Conservation (phyloP, 2,329 filamentous ascomycete species). For the Rhinocladiella mackenziei region DNA sequence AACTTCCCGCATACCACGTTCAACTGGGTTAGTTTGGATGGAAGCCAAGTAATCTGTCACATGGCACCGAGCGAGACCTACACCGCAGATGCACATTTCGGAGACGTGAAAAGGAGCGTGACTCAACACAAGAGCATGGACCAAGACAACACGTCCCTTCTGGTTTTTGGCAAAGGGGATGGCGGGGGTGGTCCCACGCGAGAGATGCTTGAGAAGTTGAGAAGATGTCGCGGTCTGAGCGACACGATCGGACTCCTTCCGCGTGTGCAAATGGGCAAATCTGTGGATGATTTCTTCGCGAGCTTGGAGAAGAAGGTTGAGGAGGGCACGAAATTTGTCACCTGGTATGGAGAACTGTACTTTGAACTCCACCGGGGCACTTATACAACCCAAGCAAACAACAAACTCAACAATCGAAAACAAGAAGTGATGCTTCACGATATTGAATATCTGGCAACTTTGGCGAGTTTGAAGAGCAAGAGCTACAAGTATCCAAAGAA, state of each 20-base stretch:
- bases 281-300: constrained; percentile 92
- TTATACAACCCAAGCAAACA: constrained; percentile 96
- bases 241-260: constrained; percentile 81
- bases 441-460: constrained; percentile 79
- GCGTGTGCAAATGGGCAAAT: constrained; percentile 80
- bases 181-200: constrained; percentile 93
- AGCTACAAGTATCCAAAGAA: constrained; percentile 88
- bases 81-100: constrained; percentile 89
- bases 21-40: constrained; percentile 95
- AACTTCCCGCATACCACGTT: constrained; percentile 98
- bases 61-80: constrained; percentile 97
- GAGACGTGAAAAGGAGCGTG: constrained; percentile 84
- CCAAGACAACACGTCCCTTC: constrained; percentile 80
- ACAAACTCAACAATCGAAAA: constrained; percentile 89
- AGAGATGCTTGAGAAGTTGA: constrained; percentile 89
- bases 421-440: constrained; percentile 81
- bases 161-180: constrained; percentile 95
- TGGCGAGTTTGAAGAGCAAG: constrained; percentile 69
- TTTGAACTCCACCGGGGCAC: constrained; percentile 96
- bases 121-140: constrained; percentile 94
- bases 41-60: constrained; percentile 93
- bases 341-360: constrained; percentile 97
- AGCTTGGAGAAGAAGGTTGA: constrained; percentile 72
- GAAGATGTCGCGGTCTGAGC: constrained; percentile 84
- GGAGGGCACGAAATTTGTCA: constrained; percentile 68